Percentiles rank a stretch among this genome's conserved stretches.
These are phyloP conservation scores for Hypoxylon crocopeplum DNA, from an alignment of 495 filamentous ascomycete genomes.

Conservation along the genomic window DNA sequence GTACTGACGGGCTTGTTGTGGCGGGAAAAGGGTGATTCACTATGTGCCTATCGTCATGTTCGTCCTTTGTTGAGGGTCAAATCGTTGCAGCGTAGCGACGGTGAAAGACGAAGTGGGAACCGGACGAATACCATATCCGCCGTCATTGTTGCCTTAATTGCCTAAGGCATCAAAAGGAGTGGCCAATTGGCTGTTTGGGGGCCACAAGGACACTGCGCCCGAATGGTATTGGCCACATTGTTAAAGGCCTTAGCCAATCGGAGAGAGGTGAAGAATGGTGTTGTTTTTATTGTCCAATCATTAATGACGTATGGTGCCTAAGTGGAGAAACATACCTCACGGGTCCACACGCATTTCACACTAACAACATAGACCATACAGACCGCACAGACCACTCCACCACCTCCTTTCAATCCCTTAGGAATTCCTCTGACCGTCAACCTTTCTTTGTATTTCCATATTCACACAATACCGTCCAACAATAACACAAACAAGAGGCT, in stretches of 20 bases:
- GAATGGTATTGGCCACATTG: constrained; percentile 17
- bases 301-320: neutral
- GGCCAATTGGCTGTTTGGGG: constrained; percentile 8
- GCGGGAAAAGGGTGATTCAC: constrained; percentile 10
- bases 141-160: constrained; percentile 4
- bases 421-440: no score
- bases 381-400: constrained; percentile 17
- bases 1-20: constrained; percentile 5
- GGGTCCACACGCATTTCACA: constrained; percentile 4
- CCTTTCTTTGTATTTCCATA: no score
- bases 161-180: constrained; percentile 25
- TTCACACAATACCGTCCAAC: no score
- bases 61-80: constrained; percentile 10
- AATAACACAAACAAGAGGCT: no score
- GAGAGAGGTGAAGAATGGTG: neutral
- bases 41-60: constrained; percentile 2
- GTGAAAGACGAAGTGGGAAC: constrained; percentile 35
- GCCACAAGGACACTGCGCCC: constrained; percentile 31
- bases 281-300: constrained; percentile 14
- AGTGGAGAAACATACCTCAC: constrained; percentile 16
- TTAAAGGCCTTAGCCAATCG: constrained; percentile 12
- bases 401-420: neutral
- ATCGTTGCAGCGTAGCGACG: constrained; percentile 11
- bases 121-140: constrained; percentile 20
- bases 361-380: neutral